Evolutionary conservation across 2,329 filamentous ascomycete genomes (phyloP).

Genomic region (Sporothrix brunneoviolacea): DNA sequence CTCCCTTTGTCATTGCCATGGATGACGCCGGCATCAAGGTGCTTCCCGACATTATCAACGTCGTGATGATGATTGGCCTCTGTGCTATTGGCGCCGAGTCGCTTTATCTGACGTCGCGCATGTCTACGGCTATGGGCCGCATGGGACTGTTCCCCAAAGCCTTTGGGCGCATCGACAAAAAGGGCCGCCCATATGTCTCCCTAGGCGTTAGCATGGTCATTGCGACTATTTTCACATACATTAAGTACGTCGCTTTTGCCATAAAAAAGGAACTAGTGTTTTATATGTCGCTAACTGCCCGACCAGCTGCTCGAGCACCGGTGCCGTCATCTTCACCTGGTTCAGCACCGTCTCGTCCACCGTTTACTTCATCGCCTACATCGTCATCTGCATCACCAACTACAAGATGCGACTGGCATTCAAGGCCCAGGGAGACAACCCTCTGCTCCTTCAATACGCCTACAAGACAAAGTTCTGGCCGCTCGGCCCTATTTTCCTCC

Average conservation of each 20-base stretch:
- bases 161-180: too few species aligned
- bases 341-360: conserved; percentile 6
- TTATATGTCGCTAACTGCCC: too few species aligned
- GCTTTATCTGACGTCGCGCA: conserved; percentile 15
- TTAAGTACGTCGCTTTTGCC: too few species aligned
- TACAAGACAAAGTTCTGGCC: neutral
- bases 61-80: conserved; percentile 27
- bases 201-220: too few species aligned
- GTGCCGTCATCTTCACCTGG: too few species aligned
- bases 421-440: neutral
- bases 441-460: neutral
- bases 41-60: conserved; percentile 56
- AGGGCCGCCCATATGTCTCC: too few species aligned
- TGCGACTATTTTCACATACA: too few species aligned
- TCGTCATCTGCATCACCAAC: neutral
- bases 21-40: conserved; percentile 36
- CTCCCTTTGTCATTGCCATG: conserved; percentile 39
- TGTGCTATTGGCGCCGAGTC: conserved; percentile 16
- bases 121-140: conserved; percentile 14
- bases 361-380: conserved; percentile 3
- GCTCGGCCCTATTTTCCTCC: neutral
- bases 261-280: too few species aligned
- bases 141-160: conserved; percentile 16
- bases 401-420: neutral
- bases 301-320: too few species aligned